phyloP scores from a whole-genome alignment of 2,329 filamentous ascomycete genomes.

The Teratosphaeria viscida region DNA sequence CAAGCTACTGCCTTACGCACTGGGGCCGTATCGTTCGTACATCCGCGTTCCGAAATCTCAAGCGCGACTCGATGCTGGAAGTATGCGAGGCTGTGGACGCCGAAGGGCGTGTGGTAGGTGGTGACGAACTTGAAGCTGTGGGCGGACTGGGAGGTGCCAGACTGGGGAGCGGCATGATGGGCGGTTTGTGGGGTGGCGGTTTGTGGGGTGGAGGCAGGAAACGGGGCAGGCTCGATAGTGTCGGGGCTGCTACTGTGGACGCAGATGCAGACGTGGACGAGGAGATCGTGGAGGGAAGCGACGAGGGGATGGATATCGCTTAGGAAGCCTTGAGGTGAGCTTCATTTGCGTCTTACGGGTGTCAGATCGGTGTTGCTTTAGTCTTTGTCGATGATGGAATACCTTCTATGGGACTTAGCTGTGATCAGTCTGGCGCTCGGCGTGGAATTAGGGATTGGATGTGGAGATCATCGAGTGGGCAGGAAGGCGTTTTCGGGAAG shows the following conservation, averaged over 20 bases:
- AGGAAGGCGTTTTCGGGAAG: neutral
- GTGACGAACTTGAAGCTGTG: conserved; percentile 64
- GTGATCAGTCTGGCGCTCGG: neutral
- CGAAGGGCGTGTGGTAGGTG: conserved; percentile 82
- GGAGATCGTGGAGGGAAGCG: conserved; percentile 19
- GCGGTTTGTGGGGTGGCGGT: conserved; percentile 17
- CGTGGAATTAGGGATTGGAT: neutral
- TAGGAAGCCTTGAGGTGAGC: neutral
- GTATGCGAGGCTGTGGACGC: conserved; percentile 87
- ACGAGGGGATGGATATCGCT: conserved; percentile 10
- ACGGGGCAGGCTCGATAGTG: conserved; percentile 32
- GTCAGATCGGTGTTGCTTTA: neutral
- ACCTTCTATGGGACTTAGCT: neutral
- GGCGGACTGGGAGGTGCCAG: conserved; percentile 43
- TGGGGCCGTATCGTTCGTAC: conserved; percentile 93
- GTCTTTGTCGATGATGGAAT: neutral
- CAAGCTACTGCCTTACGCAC: conserved; percentile 79
- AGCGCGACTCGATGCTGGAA: conserved; percentile 71
- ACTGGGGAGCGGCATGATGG: conserved; percentile 30
- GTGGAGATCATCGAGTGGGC: too few species aligned
- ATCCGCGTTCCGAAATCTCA: conserved; percentile 71
- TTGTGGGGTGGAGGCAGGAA: conserved; percentile 30
- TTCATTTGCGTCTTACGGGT: neutral
- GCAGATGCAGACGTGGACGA: conserved; percentile 28
- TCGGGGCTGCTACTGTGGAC: conserved; percentile 33